Percentiles rank a stretch among this genome's conserved stretches.
phyloP scores from a whole-genome alignment of 768 basidiomycete species.

The Mycena rebaudengoi region DNA sequence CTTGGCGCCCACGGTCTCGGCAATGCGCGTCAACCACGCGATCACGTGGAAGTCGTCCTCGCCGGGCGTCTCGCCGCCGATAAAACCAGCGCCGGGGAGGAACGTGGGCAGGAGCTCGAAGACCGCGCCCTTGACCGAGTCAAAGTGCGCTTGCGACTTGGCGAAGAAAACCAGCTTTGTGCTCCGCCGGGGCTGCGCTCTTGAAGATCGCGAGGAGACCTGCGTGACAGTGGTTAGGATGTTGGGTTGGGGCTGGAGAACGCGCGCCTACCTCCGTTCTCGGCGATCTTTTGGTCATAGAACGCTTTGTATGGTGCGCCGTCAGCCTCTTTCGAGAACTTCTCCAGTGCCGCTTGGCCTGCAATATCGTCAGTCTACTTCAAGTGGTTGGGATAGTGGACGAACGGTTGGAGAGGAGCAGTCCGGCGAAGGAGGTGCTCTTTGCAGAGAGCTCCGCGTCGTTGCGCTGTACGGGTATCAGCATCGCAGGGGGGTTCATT shows the following conservation, averaged over 20 bases:
- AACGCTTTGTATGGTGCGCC: slow-evolving; percentile 47
- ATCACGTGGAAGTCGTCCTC: slow-evolving; percentile 64
- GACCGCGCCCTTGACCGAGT: slow-evolving; percentile 44
- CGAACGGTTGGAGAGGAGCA: slow-evolving; percentile 50
- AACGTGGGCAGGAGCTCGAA: slow-evolving; percentile 46
- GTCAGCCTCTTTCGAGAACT: slow-evolving; percentile 42
- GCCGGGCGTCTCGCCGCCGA: slow-evolving; percentile 53
- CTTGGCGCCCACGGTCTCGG: slow-evolving; percentile 44
- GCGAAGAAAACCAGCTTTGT: slow-evolving; percentile 48
- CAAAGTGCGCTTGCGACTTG: slow-evolving; percentile 48
- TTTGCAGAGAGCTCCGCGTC: slow-evolving; percentile 52
- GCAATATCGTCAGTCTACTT: no score
- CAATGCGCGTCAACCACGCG: slow-evolving; percentile 60
- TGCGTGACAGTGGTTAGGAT: neutral
- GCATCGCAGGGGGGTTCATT: neutral
- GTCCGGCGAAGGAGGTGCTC: slow-evolving; percentile 36
- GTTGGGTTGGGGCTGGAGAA: neutral
- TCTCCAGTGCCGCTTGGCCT: slow-evolving; percentile 54
- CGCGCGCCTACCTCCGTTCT: slow-evolving; percentile 37
- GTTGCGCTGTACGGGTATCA: slow-evolving; percentile 43
- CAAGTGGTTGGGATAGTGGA: slow-evolving; percentile 1
- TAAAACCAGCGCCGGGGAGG: slow-evolving; percentile 53
- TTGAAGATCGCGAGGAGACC: slow-evolving; percentile 50
- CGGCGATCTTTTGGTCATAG: slow-evolving; percentile 43
- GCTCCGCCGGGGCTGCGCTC: slow-evolving; percentile 40